phyloP scores from a whole-genome alignment of 129 eudicot genomes.

The Arctium minus region DNA sequence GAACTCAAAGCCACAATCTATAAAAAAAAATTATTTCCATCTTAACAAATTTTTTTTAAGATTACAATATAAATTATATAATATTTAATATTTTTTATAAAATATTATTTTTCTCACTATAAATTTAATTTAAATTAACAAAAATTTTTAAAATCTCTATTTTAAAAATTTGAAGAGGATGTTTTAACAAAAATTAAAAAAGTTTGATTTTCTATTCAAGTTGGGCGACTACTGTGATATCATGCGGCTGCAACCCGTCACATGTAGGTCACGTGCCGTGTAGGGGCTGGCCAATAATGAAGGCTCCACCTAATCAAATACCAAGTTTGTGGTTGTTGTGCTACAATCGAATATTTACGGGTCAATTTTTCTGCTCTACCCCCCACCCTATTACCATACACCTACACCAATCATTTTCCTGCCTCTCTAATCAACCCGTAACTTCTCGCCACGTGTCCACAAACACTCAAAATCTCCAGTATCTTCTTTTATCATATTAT shows the following conservation, averaged over 20 bases:
- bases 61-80: no score
- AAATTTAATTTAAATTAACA: no score
- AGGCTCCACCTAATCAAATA: slow-evolving; percentile 23
- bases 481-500: not conserved
- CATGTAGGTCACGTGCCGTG: slow-evolving; percentile 16
- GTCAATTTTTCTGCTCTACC: not conserved
- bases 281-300: slow-evolving; percentile 11
- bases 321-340: slow-evolving; percentile 12
- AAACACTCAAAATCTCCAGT: not conserved
- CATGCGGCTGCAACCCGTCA: not conserved
- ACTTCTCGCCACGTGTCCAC: slow-evolving; percentile 17
- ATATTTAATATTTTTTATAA: no score
- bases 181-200: no score
- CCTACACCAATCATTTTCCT: slow-evolving; percentile 17
- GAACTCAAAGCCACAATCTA: no score
- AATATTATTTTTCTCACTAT: no score
- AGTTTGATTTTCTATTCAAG: not conserved
- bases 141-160: no score
- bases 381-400: slow-evolving; percentile 26
- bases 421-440: slow-evolving; percentile 11
- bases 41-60: no score
- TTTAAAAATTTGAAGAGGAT: no score
- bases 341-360: slow-evolving; percentile 15
- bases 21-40: no score
- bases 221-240: not conserved